These are phyloP conservation scores for Pythium sp. DNA, from an alignment of 352 stramenopile species.

Conservation along the genomic window DNA sequence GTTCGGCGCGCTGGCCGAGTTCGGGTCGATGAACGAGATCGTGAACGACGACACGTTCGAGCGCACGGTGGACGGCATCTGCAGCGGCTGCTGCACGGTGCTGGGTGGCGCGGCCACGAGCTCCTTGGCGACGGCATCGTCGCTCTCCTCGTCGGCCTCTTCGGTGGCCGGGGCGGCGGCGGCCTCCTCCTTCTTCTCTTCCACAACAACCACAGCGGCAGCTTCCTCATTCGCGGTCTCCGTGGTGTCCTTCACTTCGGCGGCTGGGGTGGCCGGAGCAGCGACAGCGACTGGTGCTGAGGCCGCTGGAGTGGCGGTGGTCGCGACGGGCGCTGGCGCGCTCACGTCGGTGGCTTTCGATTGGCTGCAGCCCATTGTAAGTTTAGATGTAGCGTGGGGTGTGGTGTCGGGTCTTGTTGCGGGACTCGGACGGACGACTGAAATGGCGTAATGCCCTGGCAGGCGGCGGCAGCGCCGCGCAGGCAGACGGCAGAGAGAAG, in stretches of 20 bases:
- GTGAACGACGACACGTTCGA: slow-evolving; percentile 54
- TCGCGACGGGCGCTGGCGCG: too few species aligned
- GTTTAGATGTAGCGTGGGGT: too few species aligned
- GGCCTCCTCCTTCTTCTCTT: too few species aligned
- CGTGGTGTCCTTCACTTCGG: too few species aligned
- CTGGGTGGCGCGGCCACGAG: slow-evolving; percentile 10
- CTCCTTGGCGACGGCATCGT: slow-evolving; percentile 24
- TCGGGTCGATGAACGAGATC: slow-evolving; percentile 55
- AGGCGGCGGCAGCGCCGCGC: background rate
- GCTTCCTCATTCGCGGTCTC: too few species aligned
- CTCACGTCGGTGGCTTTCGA: too few species aligned
- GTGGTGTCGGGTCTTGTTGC: background rate
- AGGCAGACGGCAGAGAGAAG: background rate
- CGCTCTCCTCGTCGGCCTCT: slow-evolving; percentile 22
- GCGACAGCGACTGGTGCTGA: too few species aligned
- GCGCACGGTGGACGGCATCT: slow-evolving; percentile 42
- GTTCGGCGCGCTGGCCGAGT: slow-evolving; percentile 7
- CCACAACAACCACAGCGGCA: too few species aligned
- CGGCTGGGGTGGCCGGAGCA: too few species aligned
- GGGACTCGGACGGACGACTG: background rate
- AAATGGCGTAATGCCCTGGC: slow-evolving; percentile 2
- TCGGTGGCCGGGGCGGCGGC: background rate
- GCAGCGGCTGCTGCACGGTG: slow-evolving; percentile 24
- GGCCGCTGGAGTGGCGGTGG: too few species aligned
- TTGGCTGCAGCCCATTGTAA: too few species aligned